Base-by-base conservation (phyloP, 2,329 filamentous ascomycete genomes). In the Botrytis fragariae region DNA sequence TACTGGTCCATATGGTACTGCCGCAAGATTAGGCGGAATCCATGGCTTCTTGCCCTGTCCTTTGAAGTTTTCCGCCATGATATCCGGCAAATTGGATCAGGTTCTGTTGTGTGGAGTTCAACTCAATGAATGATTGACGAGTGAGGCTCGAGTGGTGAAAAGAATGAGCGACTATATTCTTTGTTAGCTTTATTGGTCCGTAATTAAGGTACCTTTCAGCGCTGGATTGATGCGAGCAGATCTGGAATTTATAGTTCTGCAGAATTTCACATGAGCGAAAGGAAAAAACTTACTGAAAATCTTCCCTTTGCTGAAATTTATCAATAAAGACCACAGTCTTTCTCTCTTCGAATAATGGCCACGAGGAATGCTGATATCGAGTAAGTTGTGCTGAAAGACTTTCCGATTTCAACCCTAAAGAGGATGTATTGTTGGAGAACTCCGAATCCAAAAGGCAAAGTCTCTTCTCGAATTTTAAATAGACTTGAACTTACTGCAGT, bases 81-180 rank as follows among this genome's bases (percentile, higher is more conserved):
- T 18, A 0, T 8, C n/a, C 48, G 25, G 5, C 4, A 4, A 32
- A 4, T 22, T 22, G 0, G 16, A 18, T 4, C 0, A 1, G 2
- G 1, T 42, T 6, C 20, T 35, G 20, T 29, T 22, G 7, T 32
- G 25, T 14, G 3, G 7, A 4, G 3, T 22, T 5, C 14, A 51
- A 2, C 22, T 10, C 7, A 20, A 1, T 9, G 12, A 51, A 1
- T n/a, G 2, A 0, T 39, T 22, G 14, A 14, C 8, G 14, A 16
- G 14, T 14, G 35, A n/a, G 16, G 51, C 5, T 1, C n/a, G 8
- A 16, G 9, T 22, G 29, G 18, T 54, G 22, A 12, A 3, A 29
- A 12, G 20, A 20, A 35, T 8, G 16, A 8, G 4, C 14, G n/a
- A n/a, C 35, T 68, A 29, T 22, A 16, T 22, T 14, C 20, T 29